phyloP scores from a whole-genome alignment of 768 basidiomycete species.

The Suillus sp. region DNA sequence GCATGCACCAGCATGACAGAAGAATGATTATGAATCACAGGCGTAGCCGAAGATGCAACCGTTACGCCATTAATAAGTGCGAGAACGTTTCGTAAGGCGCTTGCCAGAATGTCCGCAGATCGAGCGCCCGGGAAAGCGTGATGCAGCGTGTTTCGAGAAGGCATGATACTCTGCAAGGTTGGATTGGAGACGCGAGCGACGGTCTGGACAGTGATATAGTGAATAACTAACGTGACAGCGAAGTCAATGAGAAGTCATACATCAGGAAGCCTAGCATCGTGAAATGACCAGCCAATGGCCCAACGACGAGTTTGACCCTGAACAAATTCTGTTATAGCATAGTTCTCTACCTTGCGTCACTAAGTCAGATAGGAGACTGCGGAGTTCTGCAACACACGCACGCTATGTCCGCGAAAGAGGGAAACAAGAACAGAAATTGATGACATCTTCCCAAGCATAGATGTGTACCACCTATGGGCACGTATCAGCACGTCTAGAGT shows the following conservation, averaged over 20 bases:
- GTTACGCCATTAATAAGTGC: conserved; percentile 34
- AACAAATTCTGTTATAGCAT: conserved; percentile 78
- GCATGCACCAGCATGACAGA: conserved; percentile 31
- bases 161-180: conserved; percentile 54
- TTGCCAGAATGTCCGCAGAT: conserved; percentile 16
- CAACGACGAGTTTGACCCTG: conserved; percentile 92
- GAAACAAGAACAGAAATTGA: conserved; percentile 67
- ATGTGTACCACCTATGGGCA: conserved; percentile 80
- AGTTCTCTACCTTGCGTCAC: conserved; percentile 72
- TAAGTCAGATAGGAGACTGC: neutral
- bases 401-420: conserved; percentile 48
- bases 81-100: conserved; percentile 36
- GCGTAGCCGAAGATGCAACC: conserved; percentile 7
- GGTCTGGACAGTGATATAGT: conserved; percentile 33
- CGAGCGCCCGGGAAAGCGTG: conserved; percentile 36
- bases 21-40: conserved; percentile 9
- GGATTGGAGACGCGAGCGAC: conserved; percentile 42
- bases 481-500: neutral
- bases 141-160: conserved; percentile 55
- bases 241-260: conserved; percentile 46
- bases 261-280: conserved; percentile 66
- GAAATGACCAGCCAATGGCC: conserved; percentile 88
- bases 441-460: conserved; percentile 86
- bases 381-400: conserved; percentile 26
- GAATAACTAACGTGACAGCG: neutral